Percentiles rank a stretch among this genome's conserved stretches.
phyloP scores from a whole-genome alignment of 331 rosid species.

The Cucumis variabilis region DNA sequence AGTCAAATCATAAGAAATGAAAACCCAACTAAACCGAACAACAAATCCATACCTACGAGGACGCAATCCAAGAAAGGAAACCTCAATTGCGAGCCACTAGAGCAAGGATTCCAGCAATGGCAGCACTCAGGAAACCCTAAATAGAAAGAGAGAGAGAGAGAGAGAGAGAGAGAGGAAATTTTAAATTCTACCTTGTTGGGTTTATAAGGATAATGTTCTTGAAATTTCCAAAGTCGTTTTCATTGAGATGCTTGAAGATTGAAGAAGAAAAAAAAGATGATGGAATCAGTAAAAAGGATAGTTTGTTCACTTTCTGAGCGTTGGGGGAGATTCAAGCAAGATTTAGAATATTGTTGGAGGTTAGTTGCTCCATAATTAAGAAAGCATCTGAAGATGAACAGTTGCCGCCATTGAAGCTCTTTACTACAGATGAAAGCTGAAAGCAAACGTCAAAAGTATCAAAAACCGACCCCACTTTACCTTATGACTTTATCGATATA shows the following conservation, averaged over 20 bases:
- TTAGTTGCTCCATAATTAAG: not conserved
- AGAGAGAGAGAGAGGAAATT: not conserved
- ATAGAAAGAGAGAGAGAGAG: not conserved
- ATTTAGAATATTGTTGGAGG: not conserved
- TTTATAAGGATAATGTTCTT: not conserved
- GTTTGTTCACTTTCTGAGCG: conserved; percentile 17
- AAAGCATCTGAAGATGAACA: not conserved
- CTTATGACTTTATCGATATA: not conserved
- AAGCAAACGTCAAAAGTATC: not conserved
- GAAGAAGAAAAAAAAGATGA: not conserved
- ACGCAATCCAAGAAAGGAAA: not conserved
- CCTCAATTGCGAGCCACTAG: not conserved
- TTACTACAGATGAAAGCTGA: not conserved
- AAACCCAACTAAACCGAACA: not conserved
- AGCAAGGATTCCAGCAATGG: conserved; percentile 22
- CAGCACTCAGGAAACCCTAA: conserved; percentile 7
- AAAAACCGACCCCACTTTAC: not conserved
- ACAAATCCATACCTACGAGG: conserved; percentile 11
- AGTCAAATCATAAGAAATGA: not conserved
- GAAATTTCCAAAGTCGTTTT: not conserved
- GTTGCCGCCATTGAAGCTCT: conserved; percentile 7
- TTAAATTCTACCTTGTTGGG: not conserved
- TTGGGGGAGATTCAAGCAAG: not conserved
- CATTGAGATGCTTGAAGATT: not conserved
- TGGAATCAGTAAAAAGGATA: not conserved